Conservation (phyloP, 305 asterid species). For the Lippia alba region DNA sequence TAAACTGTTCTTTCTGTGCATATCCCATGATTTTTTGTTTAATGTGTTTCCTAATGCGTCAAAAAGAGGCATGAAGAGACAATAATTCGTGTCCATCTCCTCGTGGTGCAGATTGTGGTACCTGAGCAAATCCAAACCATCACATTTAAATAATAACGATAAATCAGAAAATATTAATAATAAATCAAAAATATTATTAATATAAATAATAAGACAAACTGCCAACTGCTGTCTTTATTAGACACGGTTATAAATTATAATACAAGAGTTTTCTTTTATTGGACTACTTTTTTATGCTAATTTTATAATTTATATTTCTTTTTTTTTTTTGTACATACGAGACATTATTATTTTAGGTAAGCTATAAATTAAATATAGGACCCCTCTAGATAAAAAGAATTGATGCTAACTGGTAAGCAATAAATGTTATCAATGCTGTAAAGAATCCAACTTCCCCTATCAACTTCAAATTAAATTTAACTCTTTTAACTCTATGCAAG, state of each 20-base stretch:
- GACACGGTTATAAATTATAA: neutral
- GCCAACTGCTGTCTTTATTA: slow-evolving; percentile 4
- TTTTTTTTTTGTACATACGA: neutral
- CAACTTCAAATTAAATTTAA: neutral
- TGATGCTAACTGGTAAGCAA: too few species aligned
- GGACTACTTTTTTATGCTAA: neutral
- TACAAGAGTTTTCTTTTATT: neutral
- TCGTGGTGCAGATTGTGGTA: slow-evolving; percentile 77
- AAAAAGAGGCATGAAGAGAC: slow-evolving; percentile 93
- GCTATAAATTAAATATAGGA: neutral
- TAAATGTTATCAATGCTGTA: neutral
- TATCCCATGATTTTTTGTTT: slow-evolving; percentile 73
- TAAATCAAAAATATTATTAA: neutral
- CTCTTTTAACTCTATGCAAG: neutral
- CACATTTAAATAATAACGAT: neutral
- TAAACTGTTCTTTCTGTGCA: slow-evolving; percentile 54
- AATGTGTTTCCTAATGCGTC: slow-evolving; percentile 79
- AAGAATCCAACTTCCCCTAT: neutral
- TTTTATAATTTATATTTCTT: too few species aligned
- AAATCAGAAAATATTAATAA: neutral
- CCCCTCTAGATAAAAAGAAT: too few species aligned
- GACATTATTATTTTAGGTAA: slow-evolving; percentile 7
- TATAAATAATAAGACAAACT: neutral
- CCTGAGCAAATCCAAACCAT: slow-evolving; percentile 43
- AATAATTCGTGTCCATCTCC: slow-evolving; percentile 68